Evolutionary conservation across 768 basidiomycete genomes (phyloP).

Genomic region (Vararia minispora): DNA sequence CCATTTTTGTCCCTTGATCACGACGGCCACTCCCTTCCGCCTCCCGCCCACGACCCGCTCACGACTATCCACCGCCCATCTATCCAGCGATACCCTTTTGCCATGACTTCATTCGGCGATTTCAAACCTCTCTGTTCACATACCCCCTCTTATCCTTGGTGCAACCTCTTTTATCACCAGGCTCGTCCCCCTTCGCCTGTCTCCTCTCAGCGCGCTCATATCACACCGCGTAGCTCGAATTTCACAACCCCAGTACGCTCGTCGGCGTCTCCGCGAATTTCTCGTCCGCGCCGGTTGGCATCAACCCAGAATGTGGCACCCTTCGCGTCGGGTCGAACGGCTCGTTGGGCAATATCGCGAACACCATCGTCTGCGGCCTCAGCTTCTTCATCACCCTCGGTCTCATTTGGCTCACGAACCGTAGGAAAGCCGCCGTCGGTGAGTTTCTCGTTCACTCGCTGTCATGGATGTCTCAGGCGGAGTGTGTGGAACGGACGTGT

Average conservation of each 20-base stretch:
- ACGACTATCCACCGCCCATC: background rate
- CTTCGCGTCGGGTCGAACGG: conserved; percentile 43
- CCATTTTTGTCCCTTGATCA: no score
- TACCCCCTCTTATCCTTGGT: conserved; percentile 79
- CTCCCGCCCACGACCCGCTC: background rate
- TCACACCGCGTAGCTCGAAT: conserved; percentile 20
- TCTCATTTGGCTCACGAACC: conserved; percentile 46
- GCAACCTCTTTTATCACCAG: conserved; percentile 91
- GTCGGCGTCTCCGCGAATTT: conserved; percentile 33
- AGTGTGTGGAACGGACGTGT: no score
- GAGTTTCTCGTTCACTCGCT: conserved; percentile 19
- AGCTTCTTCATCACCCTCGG: conserved; percentile 48
- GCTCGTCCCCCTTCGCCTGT: conserved; percentile 26
- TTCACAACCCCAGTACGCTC: conserved; percentile 22
- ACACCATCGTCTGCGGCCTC: conserved; percentile 72
- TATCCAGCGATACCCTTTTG: conserved; percentile 24
- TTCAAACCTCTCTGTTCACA: conserved; percentile 56
- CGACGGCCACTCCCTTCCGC: conserved; percentile 1
- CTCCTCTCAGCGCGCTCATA: conserved; percentile 1
- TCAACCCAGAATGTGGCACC: conserved; percentile 77
- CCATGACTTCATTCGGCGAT: conserved; percentile 66
- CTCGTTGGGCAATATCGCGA: conserved; percentile 74
- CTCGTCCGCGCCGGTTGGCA: conserved; percentile 60
- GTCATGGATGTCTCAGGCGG: no score
- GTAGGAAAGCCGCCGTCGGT: conserved; percentile 86